These are phyloP conservation scores for Fusarium sambucinum DNA, from an alignment of 2,329 filamentous ascomycete species.

Conservation along the genomic window DNA sequence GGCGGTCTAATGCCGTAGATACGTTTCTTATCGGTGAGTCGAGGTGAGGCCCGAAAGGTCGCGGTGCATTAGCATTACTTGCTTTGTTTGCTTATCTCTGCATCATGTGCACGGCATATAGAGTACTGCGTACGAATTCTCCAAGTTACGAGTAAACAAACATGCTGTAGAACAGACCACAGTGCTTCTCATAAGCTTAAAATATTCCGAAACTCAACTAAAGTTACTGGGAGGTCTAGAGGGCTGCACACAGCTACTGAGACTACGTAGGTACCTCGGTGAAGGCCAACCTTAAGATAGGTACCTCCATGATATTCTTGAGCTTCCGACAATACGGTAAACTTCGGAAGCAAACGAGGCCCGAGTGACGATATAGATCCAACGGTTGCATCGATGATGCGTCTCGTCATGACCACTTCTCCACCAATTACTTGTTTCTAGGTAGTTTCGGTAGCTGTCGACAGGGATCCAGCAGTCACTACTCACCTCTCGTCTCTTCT, in stretches of 20 bases:
- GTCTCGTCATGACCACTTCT: conserved; percentile 5
- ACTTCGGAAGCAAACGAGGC: conserved; percentile 18
- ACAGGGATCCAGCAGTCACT: conserved; percentile 4
- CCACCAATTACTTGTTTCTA: background rate
- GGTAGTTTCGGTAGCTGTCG: conserved; percentile 6
- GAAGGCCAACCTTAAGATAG: background rate
- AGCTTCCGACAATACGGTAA: conserved; percentile 9
- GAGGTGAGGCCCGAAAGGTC: conserved; percentile 32
- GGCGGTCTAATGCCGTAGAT: conserved; percentile 10
- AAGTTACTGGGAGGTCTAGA: background rate
- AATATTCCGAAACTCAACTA: background rate
- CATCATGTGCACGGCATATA: background rate
- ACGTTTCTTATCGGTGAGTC: conserved; percentile 24
- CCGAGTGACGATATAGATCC: conserved; percentile 14
- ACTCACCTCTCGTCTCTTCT: background rate
- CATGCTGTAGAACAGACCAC: background rate
- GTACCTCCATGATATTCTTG: background rate
- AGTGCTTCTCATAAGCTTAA: background rate
- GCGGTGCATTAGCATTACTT: background rate
- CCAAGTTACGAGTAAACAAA: background rate
- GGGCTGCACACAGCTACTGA: background rate
- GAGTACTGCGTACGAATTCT: background rate
- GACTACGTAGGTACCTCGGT: background rate
- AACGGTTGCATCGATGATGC: conserved; percentile 12
- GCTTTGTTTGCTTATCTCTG: background rate